Evolutionary conservation across 768 basidiomycete species (phyloP), one percentile per base, ranked within the genome.

Genomic region (Macrolepiota fuliginosa): DNA sequence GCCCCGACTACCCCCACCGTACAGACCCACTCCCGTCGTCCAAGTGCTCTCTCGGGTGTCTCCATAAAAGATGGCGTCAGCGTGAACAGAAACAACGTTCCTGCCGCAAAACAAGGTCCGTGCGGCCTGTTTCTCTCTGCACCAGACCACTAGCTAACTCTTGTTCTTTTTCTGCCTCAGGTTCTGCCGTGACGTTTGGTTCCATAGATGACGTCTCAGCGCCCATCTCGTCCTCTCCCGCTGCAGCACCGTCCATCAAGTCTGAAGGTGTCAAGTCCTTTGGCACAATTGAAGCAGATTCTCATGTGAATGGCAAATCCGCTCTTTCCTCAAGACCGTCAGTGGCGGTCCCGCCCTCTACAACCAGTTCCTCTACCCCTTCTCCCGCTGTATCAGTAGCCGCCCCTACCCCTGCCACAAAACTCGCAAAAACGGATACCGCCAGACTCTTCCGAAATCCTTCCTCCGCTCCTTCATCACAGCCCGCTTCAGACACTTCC

Each of bases 181-280:
- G 82, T 68, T 85, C 87, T 61, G 77, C 83, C 56, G 88, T 96
- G 66, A 90, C 90, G 54, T 95, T 96, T 79, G 94, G 94, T 68
- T 93, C 93, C 50, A 91, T 95, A 81, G 89, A 93, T 76, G 90
- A 92, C 74, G 83, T 81, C 66, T 75, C 81, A 62, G 87, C 91
- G 57, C 83, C 88, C 63, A 87, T 94, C 68, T 91, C 92, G 37
- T 90, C 92, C 50, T 92, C 92, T 9, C 92, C 93, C 37, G 90
- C 91, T 58, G 78, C 84, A 54, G 81, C 84, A 37, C 77, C 78
- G 65, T 81, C 86, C 70, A 88, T 85, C 69, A 89, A 86, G 78
- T 79, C 86, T 64, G 89, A 89, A 69, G 82, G 76, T 68, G 88
- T 94, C 67, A 92, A 88, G 74, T 84, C 90, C 47, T 95, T 95